phyloP scores from a whole-genome alignment of 2,329 filamentous ascomycete genomes.

The Colletotrichum horii region DNA sequence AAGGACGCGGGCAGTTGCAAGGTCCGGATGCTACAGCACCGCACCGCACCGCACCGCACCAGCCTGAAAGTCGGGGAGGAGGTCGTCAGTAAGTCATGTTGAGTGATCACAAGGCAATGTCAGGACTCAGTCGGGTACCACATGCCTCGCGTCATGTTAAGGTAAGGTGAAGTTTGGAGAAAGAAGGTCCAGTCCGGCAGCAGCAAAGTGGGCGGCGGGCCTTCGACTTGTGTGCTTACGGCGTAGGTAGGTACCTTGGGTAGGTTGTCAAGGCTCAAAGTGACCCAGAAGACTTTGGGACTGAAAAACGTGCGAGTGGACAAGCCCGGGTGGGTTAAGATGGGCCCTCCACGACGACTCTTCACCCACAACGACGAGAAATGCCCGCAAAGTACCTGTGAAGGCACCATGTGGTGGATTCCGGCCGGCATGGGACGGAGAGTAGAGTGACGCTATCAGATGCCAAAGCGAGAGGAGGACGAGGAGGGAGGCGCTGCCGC shows the following conservation, averaged over 20 bases:
- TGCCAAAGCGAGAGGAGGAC: neutral
- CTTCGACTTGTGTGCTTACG: neutral
- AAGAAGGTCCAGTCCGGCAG: neutral
- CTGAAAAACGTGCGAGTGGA: constrained; percentile 3
- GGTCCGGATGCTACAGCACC: neutral
- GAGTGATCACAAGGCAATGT: neutral
- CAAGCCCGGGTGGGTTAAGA: neutral
- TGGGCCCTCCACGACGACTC: neutral
- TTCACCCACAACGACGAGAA: neutral
- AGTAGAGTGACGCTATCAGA: neutral
- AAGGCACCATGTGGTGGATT: neutral
- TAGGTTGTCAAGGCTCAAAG: neutral
- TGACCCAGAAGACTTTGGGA: neutral
- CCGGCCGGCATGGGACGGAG: neutral
- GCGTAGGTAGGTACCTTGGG: no score
- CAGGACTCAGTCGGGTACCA: neutral
- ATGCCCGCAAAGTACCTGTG: neutral
- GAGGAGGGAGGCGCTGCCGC: neutral
- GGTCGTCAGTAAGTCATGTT: neutral
- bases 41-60: neutral
- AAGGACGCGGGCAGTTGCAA: neutral
- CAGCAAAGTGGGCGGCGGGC: neutral
- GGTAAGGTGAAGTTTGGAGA: neutral
- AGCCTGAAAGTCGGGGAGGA: neutral
- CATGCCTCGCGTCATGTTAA: neutral